These are phyloP conservation scores for Beauveria sp. DNA, from an alignment of 2,329 filamentous ascomycete genomes.

Conservation along the genomic window DNA sequence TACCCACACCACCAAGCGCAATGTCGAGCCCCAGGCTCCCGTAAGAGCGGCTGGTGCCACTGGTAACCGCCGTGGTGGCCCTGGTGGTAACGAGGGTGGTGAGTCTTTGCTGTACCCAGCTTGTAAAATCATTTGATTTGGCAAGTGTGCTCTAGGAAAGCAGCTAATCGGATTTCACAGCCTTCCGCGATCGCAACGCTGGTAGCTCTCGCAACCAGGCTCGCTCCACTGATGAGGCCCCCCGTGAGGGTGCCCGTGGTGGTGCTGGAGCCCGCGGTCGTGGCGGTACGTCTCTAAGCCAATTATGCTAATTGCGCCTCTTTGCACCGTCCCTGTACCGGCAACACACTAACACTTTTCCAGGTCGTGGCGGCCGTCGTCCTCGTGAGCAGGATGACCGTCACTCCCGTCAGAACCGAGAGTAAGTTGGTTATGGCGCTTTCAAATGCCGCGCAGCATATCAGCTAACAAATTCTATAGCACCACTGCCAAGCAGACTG, in stretches of 20 bases:
- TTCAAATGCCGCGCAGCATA: not conserved
- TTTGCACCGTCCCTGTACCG: not conserved
- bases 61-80: constrained; percentile 47
- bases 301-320: not conserved
- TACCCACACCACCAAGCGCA: constrained; percentile 73
- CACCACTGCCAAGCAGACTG: constrained; percentile 79
- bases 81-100: constrained; percentile 82
- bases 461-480: constrained; percentile 30
- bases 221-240: constrained; percentile 65
- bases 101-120: constrained; percentile 29
- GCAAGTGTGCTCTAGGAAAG: not conserved
- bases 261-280: constrained; percentile 56
- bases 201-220: constrained; percentile 76
- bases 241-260: constrained; percentile 49
- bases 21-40: constrained; percentile 68
- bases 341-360: constrained; percentile 2
- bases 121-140: not conserved
- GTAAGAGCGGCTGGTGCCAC: constrained; percentile 33
- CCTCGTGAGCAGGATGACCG: constrained; percentile 50
- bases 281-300: constrained; percentile 39
- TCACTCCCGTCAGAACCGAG: constrained; percentile 40
- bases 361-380: constrained; percentile 47
- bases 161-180: constrained; percentile 36
- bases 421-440: constrained; percentile 31
- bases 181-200: constrained; percentile 82